Conservation (phyloP, 2,329 filamentous ascomycete species). For the Fusarium circinatum region DNA sequence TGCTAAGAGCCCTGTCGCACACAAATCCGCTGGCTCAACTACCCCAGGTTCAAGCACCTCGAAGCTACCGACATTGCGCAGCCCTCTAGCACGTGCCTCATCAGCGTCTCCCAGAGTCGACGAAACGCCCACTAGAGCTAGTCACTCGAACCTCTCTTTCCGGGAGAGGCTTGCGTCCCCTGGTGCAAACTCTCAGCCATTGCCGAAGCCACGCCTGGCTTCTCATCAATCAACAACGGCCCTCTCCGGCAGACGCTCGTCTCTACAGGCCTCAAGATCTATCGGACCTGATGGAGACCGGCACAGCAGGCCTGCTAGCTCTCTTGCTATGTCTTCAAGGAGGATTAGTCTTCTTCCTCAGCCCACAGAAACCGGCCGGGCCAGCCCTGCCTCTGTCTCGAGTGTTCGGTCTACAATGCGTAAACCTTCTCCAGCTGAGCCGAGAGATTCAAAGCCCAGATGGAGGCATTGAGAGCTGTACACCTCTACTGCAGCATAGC, state of each 20-base stretch:
- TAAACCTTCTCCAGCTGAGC: constrained; percentile 43
- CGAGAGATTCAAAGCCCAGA: constrained; percentile 58
- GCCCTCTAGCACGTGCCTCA: constrained; percentile 56
- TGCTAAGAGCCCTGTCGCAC: constrained; percentile 56
- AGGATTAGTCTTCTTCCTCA: constrained; percentile 66
- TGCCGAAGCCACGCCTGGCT: constrained; percentile 57
- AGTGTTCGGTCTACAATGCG: constrained; percentile 54
- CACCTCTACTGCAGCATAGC: neutral
- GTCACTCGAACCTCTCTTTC: constrained; percentile 60
- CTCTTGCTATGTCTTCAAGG: constrained; percentile 60
- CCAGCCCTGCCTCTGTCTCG: constrained; percentile 59
- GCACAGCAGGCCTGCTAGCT: constrained; percentile 64
- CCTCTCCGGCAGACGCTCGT: constrained; percentile 61
- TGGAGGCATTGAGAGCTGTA: constrained; percentile 55
- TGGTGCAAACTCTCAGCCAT: constrained; percentile 59
- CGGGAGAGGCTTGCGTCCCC: constrained; percentile 63
- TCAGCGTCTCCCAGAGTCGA: constrained; percentile 61
- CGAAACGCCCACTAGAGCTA: constrained; percentile 57
- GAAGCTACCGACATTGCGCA: constrained; percentile 61
- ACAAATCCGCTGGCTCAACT: constrained; percentile 56
- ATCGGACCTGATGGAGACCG: constrained; percentile 46
- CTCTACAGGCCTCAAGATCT: constrained; percentile 60
- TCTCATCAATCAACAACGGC: constrained; percentile 57
- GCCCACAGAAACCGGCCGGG: constrained; percentile 57
- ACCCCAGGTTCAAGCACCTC: constrained; percentile 56